Conservation (phyloP, 2,329 filamentous ascomycete species). For the Peltaster fructicola region DNA sequence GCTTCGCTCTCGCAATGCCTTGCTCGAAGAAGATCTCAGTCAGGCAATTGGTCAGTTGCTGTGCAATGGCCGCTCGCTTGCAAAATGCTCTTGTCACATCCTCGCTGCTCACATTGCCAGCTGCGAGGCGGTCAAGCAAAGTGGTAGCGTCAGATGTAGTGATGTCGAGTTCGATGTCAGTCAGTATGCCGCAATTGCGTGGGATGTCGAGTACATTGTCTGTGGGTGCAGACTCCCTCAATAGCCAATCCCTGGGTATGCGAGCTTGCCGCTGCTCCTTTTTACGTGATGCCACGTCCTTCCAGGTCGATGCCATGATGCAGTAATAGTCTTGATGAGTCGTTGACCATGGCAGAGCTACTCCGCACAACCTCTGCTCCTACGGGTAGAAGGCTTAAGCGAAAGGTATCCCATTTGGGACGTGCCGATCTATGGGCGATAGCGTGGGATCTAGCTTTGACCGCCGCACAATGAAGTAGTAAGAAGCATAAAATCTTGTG, state of each 20-base stretch:
- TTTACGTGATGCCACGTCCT: slow-evolving; percentile 24
- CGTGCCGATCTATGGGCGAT: too few species aligned
- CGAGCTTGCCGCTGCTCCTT: slow-evolving; percentile 23
- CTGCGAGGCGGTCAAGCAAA: slow-evolving; percentile 20
- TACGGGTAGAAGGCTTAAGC: too few species aligned
- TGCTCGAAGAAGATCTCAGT: slow-evolving; percentile 23
- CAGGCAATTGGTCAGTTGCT: slow-evolving; percentile 30
- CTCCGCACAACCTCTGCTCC: too few species aligned
- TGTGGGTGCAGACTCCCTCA: slow-evolving; percentile 14
- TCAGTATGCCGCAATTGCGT: slow-evolving; percentile 34
- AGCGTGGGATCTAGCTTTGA: too few species aligned
- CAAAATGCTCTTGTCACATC: slow-evolving; percentile 26
- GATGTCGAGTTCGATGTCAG: slow-evolving; percentile 33
- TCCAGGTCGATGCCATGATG: slow-evolving; percentile 23
- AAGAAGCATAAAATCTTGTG: too few species aligned
- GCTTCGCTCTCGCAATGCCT: slow-evolving; percentile 21
- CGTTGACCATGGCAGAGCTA: too few species aligned
- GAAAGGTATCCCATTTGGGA: too few species aligned
- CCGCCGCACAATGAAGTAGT: too few species aligned
- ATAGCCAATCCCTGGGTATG: slow-evolving; percentile 29
- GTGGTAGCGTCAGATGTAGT: slow-evolving; percentile 34
- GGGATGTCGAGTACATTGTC: slow-evolving; percentile 31
- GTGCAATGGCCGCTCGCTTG: slow-evolving; percentile 30
- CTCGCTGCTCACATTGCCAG: slow-evolving; percentile 18
- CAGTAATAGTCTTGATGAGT: too few species aligned